phyloP scores from a whole-genome alignment of 768 basidiomycete genomes.

The Pisolithus microcarpus region DNA sequence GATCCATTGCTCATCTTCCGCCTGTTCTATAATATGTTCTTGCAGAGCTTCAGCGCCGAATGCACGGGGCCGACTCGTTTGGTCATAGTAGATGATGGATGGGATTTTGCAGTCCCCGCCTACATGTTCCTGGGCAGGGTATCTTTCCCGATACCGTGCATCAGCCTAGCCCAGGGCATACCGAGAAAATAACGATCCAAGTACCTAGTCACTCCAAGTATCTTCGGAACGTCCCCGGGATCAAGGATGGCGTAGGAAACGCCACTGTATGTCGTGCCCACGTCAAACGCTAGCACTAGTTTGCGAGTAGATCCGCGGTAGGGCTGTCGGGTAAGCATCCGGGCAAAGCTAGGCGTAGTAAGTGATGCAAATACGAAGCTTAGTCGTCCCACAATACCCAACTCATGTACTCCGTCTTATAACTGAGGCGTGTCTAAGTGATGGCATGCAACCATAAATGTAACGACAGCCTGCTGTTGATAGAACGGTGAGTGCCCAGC shows the following conservation, averaged over 20 bases:
- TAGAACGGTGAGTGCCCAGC: neutral
- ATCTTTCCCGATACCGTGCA: slow-evolving; percentile 15
- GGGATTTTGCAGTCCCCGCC: slow-evolving; percentile 44
- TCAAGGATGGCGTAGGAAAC: slow-evolving; percentile 37
- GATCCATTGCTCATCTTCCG: slow-evolving; percentile 39
- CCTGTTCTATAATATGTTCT: slow-evolving; percentile 32
- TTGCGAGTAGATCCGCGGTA: slow-evolving; percentile 32
- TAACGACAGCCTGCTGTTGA: neutral
- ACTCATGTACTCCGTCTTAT: neutral
- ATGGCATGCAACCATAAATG: neutral
- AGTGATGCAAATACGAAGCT: neutral
- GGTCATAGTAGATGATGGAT: slow-evolving; percentile 41
- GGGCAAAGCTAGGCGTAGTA: neutral
- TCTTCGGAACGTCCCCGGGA: slow-evolving; percentile 31
- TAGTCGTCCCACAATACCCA: neutral
- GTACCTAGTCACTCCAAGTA: slow-evolving; percentile 29
- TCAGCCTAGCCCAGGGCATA: neutral
- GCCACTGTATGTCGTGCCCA: slow-evolving; percentile 37
- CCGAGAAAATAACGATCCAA: neutral
- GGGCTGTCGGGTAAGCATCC: slow-evolving; percentile 30
- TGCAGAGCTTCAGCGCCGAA: slow-evolving; percentile 40
- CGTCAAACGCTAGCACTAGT: slow-evolving; percentile 34
- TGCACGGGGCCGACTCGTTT: slow-evolving; percentile 31
- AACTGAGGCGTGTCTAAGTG: neutral
- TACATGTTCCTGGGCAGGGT: slow-evolving; percentile 37